Evolutionary conservation across 1,284 basidiomycete species (phyloP), one percentile per base, ranked within the genome.

Genomic region (Wolfiporia cocos): DNA sequence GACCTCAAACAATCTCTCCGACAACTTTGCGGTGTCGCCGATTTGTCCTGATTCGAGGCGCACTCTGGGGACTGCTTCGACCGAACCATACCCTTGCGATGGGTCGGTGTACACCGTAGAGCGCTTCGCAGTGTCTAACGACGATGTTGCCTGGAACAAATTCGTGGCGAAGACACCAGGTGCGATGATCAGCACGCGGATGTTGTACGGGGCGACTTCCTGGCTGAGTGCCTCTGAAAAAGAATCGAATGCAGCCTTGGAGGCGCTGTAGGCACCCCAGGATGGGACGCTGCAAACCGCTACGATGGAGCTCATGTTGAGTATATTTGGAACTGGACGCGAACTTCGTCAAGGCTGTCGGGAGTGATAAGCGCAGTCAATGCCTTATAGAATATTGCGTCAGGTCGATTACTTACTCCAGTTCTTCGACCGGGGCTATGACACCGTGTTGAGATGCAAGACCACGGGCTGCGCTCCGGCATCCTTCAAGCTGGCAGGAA

Each of bases 111-210:
- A 61, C 5, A 48, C 44, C 19, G 19, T 47, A 5, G 46, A 36
- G 7, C 34, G 12, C 20, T 40, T 24, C 11, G 17, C 18, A 4
- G 34, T 31, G 34, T 38, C 36, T n/a, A 43, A 20, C 12, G 41
- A 37, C 10, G 36, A 7, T 14, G 57, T 48, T 15, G 44, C 33
- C 20, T 43, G 30, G 33, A 60, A 42, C 44, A 59, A 55, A 41
- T 52, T 53, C 14, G 60, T 61, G 17, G 53, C 53, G 49, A 64
- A 63, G 49, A 52, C 56, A 5, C 62, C 61, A 2, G 61, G 60
- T 24, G 49, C 39, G 42, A 65, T 46, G 36, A 52, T 51, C 23
- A 55, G 38, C n/a, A 54, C 58, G 24, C 52, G 53, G 31, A 64
- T 54, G 36, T 50, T 50, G 41, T 50, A 59, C 12, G 54, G 52